Conservation (phyloP, 257 asterid species). For the Lycium barbarum region DNA sequence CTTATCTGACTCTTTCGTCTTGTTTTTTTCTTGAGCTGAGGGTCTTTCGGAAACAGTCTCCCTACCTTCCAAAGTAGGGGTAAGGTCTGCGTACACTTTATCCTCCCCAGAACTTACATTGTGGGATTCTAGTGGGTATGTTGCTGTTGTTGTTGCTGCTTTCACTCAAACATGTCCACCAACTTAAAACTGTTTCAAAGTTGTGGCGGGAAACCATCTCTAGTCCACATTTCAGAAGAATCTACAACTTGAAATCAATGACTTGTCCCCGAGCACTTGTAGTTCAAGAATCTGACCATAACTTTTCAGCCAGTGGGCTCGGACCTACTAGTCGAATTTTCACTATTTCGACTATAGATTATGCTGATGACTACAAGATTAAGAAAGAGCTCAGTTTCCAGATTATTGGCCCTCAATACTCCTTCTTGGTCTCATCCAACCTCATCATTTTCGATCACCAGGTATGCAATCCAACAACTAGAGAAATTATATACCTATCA, state of each 20-base stretch:
- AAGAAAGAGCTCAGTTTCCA: background rate
- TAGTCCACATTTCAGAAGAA: conserved; percentile 15
- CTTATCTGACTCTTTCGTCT: too few relatives aligned
- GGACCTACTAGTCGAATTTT: background rate
- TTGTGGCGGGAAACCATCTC: background rate
- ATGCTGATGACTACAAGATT: background rate
- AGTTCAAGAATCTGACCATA: background rate
- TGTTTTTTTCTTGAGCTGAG: too few relatives aligned
- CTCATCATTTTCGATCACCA: conserved; percentile 11
- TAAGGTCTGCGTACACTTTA: too few relatives aligned
- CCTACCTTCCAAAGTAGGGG: too few relatives aligned
- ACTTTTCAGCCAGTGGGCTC: background rate
- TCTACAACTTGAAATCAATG: background rate
- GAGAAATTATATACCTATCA: background rate
- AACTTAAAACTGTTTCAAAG: conserved; percentile 12
- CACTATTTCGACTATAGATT: background rate
- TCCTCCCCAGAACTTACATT: background rate
- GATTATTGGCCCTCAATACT: background rate
- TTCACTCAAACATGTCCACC: conserved; percentile 8
- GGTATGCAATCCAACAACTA: conserved; percentile 24
- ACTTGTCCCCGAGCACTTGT: background rate
- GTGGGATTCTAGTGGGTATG: too few relatives aligned
- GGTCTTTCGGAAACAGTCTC: too few relatives aligned
- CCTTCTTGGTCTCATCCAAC: background rate
- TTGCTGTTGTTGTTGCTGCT: background rate